Percentiles rank a stretch among this genome's conserved stretches.
Conservation (phyloP, 2,329 filamentous ascomycete genomes). For the Fusarium dlaminii region DNA sequence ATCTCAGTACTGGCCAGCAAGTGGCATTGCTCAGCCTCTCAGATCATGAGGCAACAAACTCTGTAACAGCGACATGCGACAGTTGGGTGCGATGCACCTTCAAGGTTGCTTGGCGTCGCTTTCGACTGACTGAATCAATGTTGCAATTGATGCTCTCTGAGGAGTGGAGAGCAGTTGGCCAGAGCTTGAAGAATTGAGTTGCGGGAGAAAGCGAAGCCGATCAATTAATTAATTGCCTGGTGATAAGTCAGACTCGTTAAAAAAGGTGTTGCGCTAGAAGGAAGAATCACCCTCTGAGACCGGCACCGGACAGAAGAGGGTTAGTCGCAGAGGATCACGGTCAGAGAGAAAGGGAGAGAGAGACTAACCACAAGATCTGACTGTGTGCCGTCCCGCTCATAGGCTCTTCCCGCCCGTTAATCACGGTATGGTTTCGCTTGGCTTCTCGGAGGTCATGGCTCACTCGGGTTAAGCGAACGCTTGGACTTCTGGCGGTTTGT, state of each 20-base stretch:
- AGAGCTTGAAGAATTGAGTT: conserved; percentile 7
- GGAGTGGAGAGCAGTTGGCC: conserved; percentile 4
- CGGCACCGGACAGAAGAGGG: conserved; percentile 18
- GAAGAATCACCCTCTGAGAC: conserved; percentile 17
- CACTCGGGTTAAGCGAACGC: conserved; percentile 19
- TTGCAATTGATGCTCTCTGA: not conserved
- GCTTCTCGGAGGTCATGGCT: conserved; percentile 17
- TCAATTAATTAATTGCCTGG: conserved; percentile 2
- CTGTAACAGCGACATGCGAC: not conserved
- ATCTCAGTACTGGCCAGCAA: not conserved
- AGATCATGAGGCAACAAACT: not conserved
- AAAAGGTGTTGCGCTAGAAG: conserved; percentile 16
- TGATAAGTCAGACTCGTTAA: conserved; percentile 1
- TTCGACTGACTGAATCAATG: not conserved
- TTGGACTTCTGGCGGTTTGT: conserved; percentile 26
- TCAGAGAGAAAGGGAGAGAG: not conserved
- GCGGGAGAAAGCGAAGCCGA: conserved; percentile 25
- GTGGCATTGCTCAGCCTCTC: not conserved
- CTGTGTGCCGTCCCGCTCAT: conserved; percentile 36
- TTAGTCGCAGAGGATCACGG: conserved; percentile 18
- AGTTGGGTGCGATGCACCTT: not conserved
- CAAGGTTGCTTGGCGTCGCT: not conserved
- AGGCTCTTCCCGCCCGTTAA: conserved; percentile 36
- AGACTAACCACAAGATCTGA: conserved; percentile 24
- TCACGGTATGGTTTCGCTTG: conserved; percentile 9